Base-by-base conservation (phyloP, 2,329 filamentous ascomycete genomes). In the Xylariaceae sp. region DNA sequence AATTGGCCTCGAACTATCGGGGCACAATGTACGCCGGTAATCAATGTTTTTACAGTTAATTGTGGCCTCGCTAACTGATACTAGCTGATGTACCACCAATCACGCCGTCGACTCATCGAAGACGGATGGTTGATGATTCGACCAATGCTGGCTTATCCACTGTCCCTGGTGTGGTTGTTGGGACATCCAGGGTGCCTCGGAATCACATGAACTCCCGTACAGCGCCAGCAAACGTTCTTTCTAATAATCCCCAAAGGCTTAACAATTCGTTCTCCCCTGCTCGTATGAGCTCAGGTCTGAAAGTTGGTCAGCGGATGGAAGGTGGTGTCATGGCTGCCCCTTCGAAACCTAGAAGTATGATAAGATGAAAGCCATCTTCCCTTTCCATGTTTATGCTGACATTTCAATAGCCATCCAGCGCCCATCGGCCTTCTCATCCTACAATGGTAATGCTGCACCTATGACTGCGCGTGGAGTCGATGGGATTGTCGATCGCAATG, bases 61-160 rank as follows among this genome's bases (percentile, higher is more conserved):
- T 29, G 8, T 29, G 8, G 25, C 8, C 25, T 29, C 17, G 8
- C 27, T 45, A 3, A 46, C 53, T 55, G 16, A 47, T 14, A 34
- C 17, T 12, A 67, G 63, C 48, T 5, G 59, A 61, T 20, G 27
- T 63, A 12, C 60, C 64, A n/a, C 60, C 64, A n/a, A 29, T 62
- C 22, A 67, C 65, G 1, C 64, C 65, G 16, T 63, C 64, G 10
- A 61, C 57, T 21, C 58, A 66, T 52, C 56, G 60, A n/a, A 57
- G 61, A 50, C 57, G 62, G n/a, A n/a, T n/a, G n/a, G 21, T 64
- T 16, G 57, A 52, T 14, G 55, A 58, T 21, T 37, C 49, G 17
- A 40, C 40, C 19, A 46, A 54, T 12, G 47, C 62, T 20, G 61
- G 61, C 12, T 37, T 67, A 22, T 58, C 63, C 17, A 57, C 54